Percentiles rank a stretch among this genome's conserved stretches.
Conservation (phyloP, 768 basidiomycete species). For the Phanerodontia chrysosporium region DNA sequence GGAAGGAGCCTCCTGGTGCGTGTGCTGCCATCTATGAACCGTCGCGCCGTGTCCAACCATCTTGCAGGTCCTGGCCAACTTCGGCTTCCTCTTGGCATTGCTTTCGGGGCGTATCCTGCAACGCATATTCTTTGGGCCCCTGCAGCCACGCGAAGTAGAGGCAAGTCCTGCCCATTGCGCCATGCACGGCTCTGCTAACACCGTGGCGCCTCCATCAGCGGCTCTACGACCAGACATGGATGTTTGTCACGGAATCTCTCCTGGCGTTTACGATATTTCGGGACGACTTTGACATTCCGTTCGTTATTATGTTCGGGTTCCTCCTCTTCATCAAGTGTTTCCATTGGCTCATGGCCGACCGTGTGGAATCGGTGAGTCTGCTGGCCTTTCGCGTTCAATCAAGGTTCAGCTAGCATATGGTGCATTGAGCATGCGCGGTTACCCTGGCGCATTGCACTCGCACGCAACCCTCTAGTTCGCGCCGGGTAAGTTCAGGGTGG, state of each 20-base stretch:
- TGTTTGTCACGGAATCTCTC: conserved; percentile 94
- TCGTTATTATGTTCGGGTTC: conserved; percentile 92
- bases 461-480: background rate
- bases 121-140: conserved; percentile 84
- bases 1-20: conserved; percentile 88
- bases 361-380: conserved; percentile 86
- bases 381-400: background rate
- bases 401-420: background rate
- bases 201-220: conserved; percentile 50
- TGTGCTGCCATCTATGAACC: background rate
- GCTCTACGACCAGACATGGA: conserved; percentile 94
- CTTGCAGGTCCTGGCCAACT: conserved; percentile 83
- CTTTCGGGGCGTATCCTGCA: conserved; percentile 75
- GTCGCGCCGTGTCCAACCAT: background rate
- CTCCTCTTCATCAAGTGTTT: conserved; percentile 94
- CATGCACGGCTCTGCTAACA: background rate
- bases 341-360: conserved; percentile 94
- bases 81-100: conserved; percentile 74
- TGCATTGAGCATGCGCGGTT: too few relatives aligned
- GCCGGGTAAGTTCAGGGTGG: background rate
- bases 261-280: conserved; percentile 97
- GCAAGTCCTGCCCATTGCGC: conserved; percentile 37
- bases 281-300: conserved; percentile 90
- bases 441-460: background rate
- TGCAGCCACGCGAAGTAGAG: conserved; percentile 89